These are phyloP conservation scores for Aquilaria yunnanensis DNA, from an alignment of 345 rosid species.

Conservation along the genomic window DNA sequence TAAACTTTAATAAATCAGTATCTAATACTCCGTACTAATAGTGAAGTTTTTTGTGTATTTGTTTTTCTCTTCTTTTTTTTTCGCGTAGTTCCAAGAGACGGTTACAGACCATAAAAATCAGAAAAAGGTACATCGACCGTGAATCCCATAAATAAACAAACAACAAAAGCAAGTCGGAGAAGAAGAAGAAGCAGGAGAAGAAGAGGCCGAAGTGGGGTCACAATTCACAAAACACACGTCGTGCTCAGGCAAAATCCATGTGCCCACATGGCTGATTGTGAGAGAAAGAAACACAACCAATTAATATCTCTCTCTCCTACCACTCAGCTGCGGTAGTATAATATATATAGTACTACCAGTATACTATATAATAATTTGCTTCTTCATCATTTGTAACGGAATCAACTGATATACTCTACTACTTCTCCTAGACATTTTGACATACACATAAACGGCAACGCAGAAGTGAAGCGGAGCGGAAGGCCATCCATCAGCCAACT, in stretches of 20 bases:
- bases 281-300: neutral
- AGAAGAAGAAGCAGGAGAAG: neutral
- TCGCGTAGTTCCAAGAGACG: conserved; percentile 1
- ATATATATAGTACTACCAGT: neutral
- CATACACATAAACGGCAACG: conserved; percentile 1
- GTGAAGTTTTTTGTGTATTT: no score
- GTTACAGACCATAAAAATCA: conserved; percentile 1
- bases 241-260: conserved; percentile 49
- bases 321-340: neutral
- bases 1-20: no score
- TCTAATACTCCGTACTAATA: no score
- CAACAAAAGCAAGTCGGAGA: conserved; percentile 16
- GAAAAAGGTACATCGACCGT: conserved; percentile 34
- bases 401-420: neutral
- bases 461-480: conserved; percentile 1
- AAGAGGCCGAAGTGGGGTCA: neutral
- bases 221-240: conserved; percentile 26
- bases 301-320: neutral
- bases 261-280: conserved; percentile 48
- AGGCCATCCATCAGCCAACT: no score
- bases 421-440: conserved; percentile 1
- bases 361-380: neutral
- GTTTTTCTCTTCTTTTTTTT: no score
- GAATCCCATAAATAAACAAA: conserved; percentile 21
- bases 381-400: neutral